These are phyloP conservation scores for Aegilops bicornis DNA, from an alignment of 176 grass and related monocot species.

Conservation along the genomic window DNA sequence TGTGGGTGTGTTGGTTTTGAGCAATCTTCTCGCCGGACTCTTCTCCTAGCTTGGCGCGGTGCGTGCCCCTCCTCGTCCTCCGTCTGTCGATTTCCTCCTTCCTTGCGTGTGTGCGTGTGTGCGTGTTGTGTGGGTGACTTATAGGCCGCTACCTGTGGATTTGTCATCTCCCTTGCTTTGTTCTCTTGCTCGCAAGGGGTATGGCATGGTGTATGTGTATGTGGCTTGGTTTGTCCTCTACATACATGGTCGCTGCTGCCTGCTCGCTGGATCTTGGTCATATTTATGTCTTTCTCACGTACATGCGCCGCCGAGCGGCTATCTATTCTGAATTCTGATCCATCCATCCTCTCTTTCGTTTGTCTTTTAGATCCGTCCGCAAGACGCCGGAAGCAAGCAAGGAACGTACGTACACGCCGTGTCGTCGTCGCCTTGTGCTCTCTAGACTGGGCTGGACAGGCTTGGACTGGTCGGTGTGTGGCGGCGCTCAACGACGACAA, in stretches of 20 bases:
- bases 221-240: constrained; percentile 19
- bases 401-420: constrained; percentile 7
- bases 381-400: constrained; percentile 32
- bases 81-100: neutral
- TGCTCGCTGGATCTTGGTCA: constrained; percentile 18
- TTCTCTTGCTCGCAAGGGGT: constrained; percentile 35
- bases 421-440: constrained; percentile 13
- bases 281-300: constrained; percentile 30
- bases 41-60: constrained; percentile 33
- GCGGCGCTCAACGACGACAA: neutral
- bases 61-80: neutral
- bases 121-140: constrained; percentile 38
- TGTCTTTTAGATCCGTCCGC: constrained; percentile 50
- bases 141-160: constrained; percentile 26
- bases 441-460: neutral
- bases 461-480: constrained; percentile 26
- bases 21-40: constrained; percentile 29
- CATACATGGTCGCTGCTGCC: neutral
- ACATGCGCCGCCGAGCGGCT: neutral
- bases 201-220: constrained; percentile 1
- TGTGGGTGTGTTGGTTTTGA: neutral
- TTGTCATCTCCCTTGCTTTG: constrained; percentile 47
- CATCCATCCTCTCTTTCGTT: neutral
- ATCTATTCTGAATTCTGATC: neutral
- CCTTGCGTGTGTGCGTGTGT: constrained; percentile 21